Base-by-base conservation (phyloP, 2,329 filamentous ascomycete species). In the Hypoxylon sp. region DNA sequence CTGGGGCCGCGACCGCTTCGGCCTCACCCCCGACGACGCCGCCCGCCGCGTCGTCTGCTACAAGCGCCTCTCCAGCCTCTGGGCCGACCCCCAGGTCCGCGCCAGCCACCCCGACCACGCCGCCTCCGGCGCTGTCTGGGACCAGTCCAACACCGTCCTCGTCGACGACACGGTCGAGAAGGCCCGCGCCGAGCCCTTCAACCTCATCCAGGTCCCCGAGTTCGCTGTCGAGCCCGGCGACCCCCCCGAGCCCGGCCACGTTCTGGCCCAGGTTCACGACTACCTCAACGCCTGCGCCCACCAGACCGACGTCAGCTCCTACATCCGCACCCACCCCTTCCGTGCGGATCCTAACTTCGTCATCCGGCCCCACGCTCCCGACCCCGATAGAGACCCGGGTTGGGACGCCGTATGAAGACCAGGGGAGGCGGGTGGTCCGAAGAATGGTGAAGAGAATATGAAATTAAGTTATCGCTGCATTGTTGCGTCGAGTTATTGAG, bases 141-240 rank as follows among this genome's bases (percentile, higher is more conserved):
- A 87, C 67, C 92, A 97, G 75, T 82, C 82, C 47, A 96, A 98
- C 73, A 98, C 95, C 0, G 82, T 98, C 5, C 80, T 99, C 21
- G 86, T 98, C 33, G 95, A 99, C 67, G 95, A 98, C 75, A 91
- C 88, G 24, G 68, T 76, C 1, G 82, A 93, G 69, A 99, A 98
- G 78, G 93, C 88, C 0, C 81, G 85, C 21, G 88, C 83, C 52
- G 91, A 99, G 73, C 95, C 95, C 0, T 84, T 85, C 76, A 98
- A 98, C 68, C 81, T 95, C 18, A 76, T 98, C 8, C 79, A 87
- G 63, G 82, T 98, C 18, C 90, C 92, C 0, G 92, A 96, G 74
- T 97, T 95, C 70, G 72, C 74, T 2, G 84, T 81, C 10, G 57
- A 79, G 29, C 38, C 57, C 2, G 58, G 68, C 5, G 57, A 79